Conservation (phyloP, 2,329 filamentous ascomycete species). For the Emergomyces pasteurianus region DNA sequence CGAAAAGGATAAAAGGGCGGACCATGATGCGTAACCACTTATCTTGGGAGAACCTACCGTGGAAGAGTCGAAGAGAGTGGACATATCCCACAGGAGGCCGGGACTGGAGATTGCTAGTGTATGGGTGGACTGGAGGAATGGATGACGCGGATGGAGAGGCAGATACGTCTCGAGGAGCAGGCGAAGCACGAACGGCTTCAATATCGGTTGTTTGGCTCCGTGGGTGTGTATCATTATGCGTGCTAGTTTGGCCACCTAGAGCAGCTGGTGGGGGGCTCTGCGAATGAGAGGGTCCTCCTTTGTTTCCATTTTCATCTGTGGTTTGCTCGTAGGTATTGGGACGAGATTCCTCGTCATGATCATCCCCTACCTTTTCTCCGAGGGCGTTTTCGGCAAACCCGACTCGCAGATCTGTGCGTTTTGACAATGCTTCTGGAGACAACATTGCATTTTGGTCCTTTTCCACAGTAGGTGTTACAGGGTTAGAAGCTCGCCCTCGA, state of each 20-base stretch:
- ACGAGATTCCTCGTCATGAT: background rate
- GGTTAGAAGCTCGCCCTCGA: slow-evolving; percentile 20
- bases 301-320: background rate
- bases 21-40: slow-evolving; percentile 67
- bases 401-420: slow-evolving; percentile 38
- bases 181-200: slow-evolving; percentile 17
- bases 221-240: background rate
- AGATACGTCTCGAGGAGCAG: slow-evolving; percentile 22
- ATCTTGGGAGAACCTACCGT: slow-evolving; percentile 66
- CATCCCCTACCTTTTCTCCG: slow-evolving; percentile 3
- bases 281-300: slow-evolving; percentile 2
- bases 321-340: background rate
- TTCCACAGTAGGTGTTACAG: slow-evolving; percentile 4
- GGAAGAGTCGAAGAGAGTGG: slow-evolving; percentile 63
- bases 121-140: slow-evolving; percentile 30
- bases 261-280: slow-evolving; percentile 8
- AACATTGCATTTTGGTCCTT: background rate
- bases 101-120: slow-evolving; percentile 59
- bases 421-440: background rate
- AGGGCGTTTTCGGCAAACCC: slow-evolving; percentile 40
- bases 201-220: slow-evolving; percentile 13
- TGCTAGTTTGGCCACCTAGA: slow-evolving; percentile 1
- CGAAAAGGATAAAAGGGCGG: slow-evolving; percentile 73
- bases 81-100: slow-evolving; percentile 58
- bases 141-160: slow-evolving; percentile 16